These are phyloP conservation scores for Endoconidiophora laricicola DNA, from an alignment of 2,329 filamentous ascomycete species.

Conservation along the genomic window DNA sequence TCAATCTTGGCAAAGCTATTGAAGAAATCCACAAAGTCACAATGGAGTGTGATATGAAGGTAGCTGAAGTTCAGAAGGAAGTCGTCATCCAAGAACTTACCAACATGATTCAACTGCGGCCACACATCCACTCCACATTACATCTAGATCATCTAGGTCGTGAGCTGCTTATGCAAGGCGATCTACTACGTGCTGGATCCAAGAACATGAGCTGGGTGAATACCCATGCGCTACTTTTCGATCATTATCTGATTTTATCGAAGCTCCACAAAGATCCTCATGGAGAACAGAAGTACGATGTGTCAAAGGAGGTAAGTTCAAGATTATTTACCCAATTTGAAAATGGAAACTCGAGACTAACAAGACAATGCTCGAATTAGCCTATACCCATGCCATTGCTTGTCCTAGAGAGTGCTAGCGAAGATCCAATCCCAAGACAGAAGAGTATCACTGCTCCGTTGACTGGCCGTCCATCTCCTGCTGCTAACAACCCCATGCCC, in stretches of 20 bases:
- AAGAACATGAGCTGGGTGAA: conserved; percentile 89
- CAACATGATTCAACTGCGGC: conserved; percentile 66
- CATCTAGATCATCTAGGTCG: conserved; percentile 90
- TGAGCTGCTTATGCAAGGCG: conserved; percentile 75
- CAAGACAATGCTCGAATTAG: conserved; percentile 19
- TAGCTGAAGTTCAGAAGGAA: conserved; percentile 83
- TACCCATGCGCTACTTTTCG: conserved; percentile 82
- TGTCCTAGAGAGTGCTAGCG: conserved; percentile 79
- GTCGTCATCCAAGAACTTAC: conserved; percentile 75
- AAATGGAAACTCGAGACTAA: conserved; percentile 16
- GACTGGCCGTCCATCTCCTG: conserved; percentile 46
- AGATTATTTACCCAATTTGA: conserved; percentile 14
- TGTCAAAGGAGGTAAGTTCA: conserved; percentile 61
- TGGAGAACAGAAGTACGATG: conserved; percentile 76
- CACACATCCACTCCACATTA: conserved; percentile 75
- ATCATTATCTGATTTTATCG: conserved; percentile 87
- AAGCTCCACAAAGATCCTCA: conserved; percentile 62
- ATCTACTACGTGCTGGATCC: conserved; percentile 73
- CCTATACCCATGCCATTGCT: conserved; percentile 94
- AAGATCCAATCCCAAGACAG: conserved; percentile 74
- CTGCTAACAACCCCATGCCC: conserved; percentile 47
- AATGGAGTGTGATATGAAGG: conserved; percentile 76
- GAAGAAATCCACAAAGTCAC: conserved; percentile 85
- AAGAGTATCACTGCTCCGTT: conserved; percentile 54
- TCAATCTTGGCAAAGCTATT: conserved; percentile 67